Evolutionary conservation across 805 yeast genomes (phyloP).

Genomic region (Candida xiaguanensis): DNA sequence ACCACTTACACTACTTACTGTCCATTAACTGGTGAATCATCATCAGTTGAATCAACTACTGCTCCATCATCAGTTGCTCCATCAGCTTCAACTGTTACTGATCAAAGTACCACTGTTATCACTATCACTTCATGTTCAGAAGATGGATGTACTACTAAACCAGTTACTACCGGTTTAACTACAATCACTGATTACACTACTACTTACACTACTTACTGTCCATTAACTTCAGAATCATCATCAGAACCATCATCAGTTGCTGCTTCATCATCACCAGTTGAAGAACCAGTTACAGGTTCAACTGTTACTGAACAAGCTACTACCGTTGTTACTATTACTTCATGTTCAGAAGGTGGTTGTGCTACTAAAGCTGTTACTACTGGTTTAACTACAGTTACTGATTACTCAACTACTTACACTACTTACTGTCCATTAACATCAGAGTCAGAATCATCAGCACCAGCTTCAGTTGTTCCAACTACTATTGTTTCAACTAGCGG

Average conservation of each 20-base stretch:
- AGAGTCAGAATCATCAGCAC: conserved; percentile 19
- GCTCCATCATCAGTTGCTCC: conserved; percentile 8
- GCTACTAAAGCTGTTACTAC: conserved; percentile 24
- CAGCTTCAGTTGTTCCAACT: conserved; percentile 2
- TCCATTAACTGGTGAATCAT: conserved; percentile 25
- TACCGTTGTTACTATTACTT: conserved; percentile 31
- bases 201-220: conserved; percentile 38
- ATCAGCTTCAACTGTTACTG: conserved; percentile 4
- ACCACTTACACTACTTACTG: conserved; percentile 38
- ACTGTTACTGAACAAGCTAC: conserved; percentile 21
- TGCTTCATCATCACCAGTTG: conserved; percentile 27
- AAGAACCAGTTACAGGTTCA: conserved; percentile 16
- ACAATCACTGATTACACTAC: conserved; percentile 24
- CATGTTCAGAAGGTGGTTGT: conserved; percentile 32
- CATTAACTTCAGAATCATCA: conserved; percentile 22
- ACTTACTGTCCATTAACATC: conserved; percentile 32
- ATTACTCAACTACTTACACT: conserved; percentile 29
- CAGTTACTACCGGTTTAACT: conserved; percentile 26
- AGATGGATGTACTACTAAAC: conserved; percentile 25
- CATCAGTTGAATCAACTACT: conserved; percentile 10
- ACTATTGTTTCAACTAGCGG: conserved; percentile 6
- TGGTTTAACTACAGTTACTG: conserved; percentile 24
- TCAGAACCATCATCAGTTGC: conserved; percentile 22
- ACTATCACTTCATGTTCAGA: conserved; percentile 35
- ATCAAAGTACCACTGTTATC: conserved; percentile 23